phyloP scores from a whole-genome alignment of 139 green algal species.

The Chlamydomonas asymmetrica region DNA sequence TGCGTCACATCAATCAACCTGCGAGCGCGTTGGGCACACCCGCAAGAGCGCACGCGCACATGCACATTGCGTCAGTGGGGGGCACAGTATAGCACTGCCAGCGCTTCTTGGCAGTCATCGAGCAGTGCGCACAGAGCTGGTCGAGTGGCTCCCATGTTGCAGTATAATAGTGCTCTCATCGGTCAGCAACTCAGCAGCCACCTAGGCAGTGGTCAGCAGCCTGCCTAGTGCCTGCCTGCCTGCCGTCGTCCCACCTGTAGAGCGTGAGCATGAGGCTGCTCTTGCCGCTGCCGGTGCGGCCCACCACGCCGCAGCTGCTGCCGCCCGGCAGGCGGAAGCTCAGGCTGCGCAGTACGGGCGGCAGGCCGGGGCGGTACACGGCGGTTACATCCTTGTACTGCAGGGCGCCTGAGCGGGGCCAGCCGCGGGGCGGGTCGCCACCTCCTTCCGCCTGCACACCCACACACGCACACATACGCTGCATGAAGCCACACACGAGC shows the following conservation, averaged over 20 bases:
- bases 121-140: no score
- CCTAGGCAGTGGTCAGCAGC: constrained; percentile 68
- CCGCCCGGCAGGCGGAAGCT: constrained; percentile 61
- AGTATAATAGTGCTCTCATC: no score
- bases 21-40: neutral
- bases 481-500: no score
- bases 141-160: no score
- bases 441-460: constrained; percentile 51
- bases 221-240: constrained; percentile 62
- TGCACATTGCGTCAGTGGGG: neutral
- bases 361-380: constrained; percentile 71
- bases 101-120: no score
- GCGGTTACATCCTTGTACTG: constrained; percentile 56
- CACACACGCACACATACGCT: no score
- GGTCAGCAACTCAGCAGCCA: no score
- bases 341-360: constrained; percentile 68
- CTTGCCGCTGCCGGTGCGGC: constrained; percentile 83
- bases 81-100: neutral
- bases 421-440: constrained; percentile 46
- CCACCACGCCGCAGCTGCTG: constrained; percentile 67
- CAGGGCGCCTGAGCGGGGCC: constrained; percentile 63
- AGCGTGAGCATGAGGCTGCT: constrained; percentile 78
- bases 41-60: no score
- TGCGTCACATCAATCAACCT: constrained; percentile 73
- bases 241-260: constrained; percentile 80